These are phyloP conservation scores for Solanum lignicaule DNA, from an alignment of 257 asterid genomes.

Conservation along the genomic window DNA sequence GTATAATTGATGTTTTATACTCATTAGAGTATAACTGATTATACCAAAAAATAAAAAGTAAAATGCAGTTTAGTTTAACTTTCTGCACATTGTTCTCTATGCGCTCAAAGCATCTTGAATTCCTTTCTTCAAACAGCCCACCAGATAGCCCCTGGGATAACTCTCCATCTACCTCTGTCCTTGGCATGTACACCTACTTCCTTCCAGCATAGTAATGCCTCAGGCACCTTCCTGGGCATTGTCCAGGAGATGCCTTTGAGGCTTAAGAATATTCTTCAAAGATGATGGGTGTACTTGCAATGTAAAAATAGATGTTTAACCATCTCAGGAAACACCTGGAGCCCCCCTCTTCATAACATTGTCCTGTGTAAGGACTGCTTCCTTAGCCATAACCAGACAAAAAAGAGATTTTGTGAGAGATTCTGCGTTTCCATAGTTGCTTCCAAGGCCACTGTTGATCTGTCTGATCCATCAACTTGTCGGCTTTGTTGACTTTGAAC, in stretches of 20 bases:
- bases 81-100: background rate
- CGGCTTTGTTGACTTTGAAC: background rate
- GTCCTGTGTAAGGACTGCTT: background rate
- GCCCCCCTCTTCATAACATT: background rate
- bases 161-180: background rate
- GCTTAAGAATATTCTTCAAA: background rate
- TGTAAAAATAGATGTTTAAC: background rate
- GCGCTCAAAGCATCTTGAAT: background rate
- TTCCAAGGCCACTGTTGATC: background rate
- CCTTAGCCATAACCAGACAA: background rate
- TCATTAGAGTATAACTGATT: background rate
- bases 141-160: background rate
- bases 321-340: background rate
- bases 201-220: background rate
- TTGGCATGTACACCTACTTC: background rate
- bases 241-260: background rate
- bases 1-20: background rate
- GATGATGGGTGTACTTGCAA: background rate
- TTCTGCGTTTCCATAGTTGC: background rate
- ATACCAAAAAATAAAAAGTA: background rate
- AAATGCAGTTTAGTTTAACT: too few relatives aligned
- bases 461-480: background rate
- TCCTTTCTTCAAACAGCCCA: background rate
- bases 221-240: background rate
- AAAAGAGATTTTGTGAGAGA: background rate